Percentiles rank a stretch among this genome's conserved stretches.
These are phyloP conservation scores for Taiwanofungus camphoratus DNA, from an alignment of 1,284 basidiomycete species.

Conservation along the genomic window DNA sequence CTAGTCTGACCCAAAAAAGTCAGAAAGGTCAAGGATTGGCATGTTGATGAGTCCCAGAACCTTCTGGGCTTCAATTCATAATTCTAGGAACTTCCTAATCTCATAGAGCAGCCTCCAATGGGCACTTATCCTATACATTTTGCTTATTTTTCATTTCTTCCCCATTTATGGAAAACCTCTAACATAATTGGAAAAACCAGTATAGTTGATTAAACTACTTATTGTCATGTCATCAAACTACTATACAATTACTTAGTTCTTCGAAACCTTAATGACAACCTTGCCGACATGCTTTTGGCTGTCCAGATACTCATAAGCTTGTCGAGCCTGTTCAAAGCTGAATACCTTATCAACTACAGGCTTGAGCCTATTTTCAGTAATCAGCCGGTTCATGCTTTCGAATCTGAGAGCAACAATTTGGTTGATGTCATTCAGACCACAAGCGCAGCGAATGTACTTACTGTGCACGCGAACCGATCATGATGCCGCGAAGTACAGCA, in stretches of 20 bases:
- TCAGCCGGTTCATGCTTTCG: slow-evolving; percentile 31
- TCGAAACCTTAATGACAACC: slow-evolving; percentile 27
- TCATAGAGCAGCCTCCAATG: too few relatives aligned
- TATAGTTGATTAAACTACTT: too few relatives aligned
- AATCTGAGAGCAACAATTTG: slow-evolving; percentile 3
- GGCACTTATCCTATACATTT: too few relatives aligned
- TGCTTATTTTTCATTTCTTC: too few relatives aligned
- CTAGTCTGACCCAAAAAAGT: too few relatives aligned
- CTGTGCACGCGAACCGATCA: slow-evolving; percentile 30
- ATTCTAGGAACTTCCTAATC: too few relatives aligned
- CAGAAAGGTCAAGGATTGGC: too few relatives aligned
- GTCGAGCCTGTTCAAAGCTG: slow-evolving; percentile 30
- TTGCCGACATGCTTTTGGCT: slow-evolving; percentile 33
- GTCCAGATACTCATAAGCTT: slow-evolving; percentile 34
- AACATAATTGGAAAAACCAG: too few relatives aligned
- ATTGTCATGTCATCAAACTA: too few relatives aligned
- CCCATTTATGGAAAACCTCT: too few relatives aligned
- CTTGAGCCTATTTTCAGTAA: slow-evolving; percentile 27
- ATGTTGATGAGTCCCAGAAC: too few relatives aligned
- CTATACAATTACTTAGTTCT: slow-evolving; percentile 15
- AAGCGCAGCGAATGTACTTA: slow-evolving; percentile 4
- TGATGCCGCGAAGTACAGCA: slow-evolving; percentile 26
- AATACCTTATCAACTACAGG: slow-evolving; percentile 38
- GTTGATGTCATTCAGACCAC: not conserved
- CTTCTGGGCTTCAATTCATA: too few relatives aligned